Conservation (phyloP, 2,329 filamentous ascomycete species). For the Cryoendolithus antarcticus region DNA sequence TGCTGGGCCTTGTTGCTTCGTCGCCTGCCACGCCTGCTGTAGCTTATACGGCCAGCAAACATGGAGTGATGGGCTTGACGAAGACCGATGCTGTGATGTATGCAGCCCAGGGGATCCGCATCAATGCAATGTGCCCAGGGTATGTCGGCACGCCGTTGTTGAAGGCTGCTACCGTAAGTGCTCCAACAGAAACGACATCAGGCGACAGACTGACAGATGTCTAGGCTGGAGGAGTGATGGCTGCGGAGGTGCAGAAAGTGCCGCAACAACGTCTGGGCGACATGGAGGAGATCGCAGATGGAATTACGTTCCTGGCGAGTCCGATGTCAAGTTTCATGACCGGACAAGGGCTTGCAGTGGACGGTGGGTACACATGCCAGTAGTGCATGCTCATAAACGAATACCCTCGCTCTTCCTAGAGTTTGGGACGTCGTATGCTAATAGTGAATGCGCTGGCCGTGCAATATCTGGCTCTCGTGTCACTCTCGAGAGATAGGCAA, state of each 20-base stretch:
- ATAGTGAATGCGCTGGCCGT: too few species aligned
- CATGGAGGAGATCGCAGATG: slow-evolving; percentile 37
- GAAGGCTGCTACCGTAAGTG: too few species aligned
- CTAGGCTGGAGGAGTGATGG: slow-evolving; percentile 4
- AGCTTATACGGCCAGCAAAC: slow-evolving; percentile 34
- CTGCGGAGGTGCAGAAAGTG: slow-evolving; percentile 36
- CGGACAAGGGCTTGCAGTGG: slow-evolving; percentile 31
- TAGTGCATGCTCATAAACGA: too few species aligned
- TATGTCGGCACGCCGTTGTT: too few species aligned
- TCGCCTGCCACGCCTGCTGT: slow-evolving; percentile 19
- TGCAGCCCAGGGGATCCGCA: slow-evolving; percentile 39
- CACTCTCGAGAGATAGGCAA: too few species aligned
- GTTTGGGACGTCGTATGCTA: too few species aligned
- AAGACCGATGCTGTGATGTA: slow-evolving; percentile 39
- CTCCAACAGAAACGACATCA: too few species aligned
- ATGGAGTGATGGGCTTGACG: slow-evolving; percentile 35
- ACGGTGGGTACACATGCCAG: slow-evolving; percentile 30
- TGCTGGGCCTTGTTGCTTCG: slow-evolving; percentile 32
- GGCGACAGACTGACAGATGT: too few species aligned
- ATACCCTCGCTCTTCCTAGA: too few species aligned
- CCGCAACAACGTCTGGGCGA: slow-evolving; percentile 43
- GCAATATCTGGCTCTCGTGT: too few species aligned
- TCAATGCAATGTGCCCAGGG: slow-evolving; percentile 48
- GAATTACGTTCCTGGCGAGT: slow-evolving; percentile 33
- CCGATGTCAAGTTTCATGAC: slow-evolving; percentile 36